These are phyloP conservation scores for Tolypocladium album DNA, from an alignment of 2,329 filamentous ascomycete species.

Conservation along the genomic window DNA sequence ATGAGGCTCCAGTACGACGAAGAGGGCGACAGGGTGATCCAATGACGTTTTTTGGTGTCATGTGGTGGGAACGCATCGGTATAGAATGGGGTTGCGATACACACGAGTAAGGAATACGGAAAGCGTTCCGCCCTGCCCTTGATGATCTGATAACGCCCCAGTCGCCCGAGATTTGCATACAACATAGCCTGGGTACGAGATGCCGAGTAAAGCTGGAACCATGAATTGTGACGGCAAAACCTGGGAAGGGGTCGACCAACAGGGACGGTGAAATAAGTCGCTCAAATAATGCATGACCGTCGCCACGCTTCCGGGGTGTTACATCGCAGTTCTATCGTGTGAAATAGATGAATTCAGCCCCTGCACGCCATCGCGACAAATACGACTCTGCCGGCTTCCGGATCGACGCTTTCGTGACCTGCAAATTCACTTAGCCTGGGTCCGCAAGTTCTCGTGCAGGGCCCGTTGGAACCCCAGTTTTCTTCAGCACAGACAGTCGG, in stretches of 20 bases:
- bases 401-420: neutral
- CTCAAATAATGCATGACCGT: neutral
- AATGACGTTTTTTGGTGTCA: no score
- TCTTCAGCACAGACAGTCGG: neutral
- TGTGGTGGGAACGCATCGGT: neutral
- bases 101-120: no score
- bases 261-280: neutral
- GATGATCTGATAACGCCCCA: neutral
- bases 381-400: neutral
- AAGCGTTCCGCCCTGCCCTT: neutral
- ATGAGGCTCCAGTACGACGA: slow-evolving; percentile 22
- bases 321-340: neutral
- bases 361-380: neutral
- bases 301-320: neutral
- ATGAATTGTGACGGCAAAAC: neutral
- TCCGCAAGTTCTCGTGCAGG: neutral
- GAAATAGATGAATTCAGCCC: neutral
- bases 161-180: neutral
- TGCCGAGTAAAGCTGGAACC: no score
- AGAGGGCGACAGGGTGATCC: slow-evolving; percentile 1
- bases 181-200: neutral
- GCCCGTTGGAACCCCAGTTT: neutral
- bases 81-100: neutral
- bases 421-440: neutral
- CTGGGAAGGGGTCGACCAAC: neutral